A percentile compares a stretch with the other conserved stretches of the same genome.
Evolutionary conservation across 768 basidiomycete species (phyloP).

Genomic region (Clavulina sp.): DNA sequence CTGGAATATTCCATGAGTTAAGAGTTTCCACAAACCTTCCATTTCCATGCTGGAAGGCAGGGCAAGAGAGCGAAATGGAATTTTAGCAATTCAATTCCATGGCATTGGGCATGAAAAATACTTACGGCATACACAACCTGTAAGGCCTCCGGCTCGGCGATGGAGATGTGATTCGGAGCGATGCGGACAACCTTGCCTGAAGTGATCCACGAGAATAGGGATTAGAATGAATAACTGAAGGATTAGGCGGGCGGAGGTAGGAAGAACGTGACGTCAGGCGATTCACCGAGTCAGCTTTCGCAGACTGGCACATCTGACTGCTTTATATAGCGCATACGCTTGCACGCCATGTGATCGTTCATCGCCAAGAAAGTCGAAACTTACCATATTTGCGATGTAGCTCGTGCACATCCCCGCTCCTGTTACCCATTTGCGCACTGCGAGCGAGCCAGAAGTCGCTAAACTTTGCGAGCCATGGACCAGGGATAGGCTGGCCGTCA

Average conservation of each 20-base stretch:
- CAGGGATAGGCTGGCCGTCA: conserved; percentile 41
- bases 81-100: not conserved
- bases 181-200: conserved; percentile 50
- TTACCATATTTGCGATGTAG: conserved; percentile 59
- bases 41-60: conserved; percentile 36
- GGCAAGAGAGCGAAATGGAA: not conserved
- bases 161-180: conserved; percentile 60
- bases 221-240: no score
- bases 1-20: not conserved
- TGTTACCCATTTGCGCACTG: conserved; percentile 46
- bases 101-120: not conserved
- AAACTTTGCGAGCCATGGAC: conserved; percentile 53
- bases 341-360: not conserved
- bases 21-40: conserved; percentile 20
- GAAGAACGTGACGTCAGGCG: no score
- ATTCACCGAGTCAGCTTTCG: no score
- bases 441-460: conserved; percentile 58
- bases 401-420: conserved; percentile 55
- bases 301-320: no score
- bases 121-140: conserved; percentile 43
- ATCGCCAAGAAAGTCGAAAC: conserved; percentile 9
- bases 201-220: not conserved
- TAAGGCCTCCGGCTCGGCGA: conserved; percentile 64
- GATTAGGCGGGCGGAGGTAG: no score
- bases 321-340: not conserved